Evolutionary conservation across 352 stramenopile genomes (phyloP).

Genomic region (Globisporangium orthogonon): DNA sequence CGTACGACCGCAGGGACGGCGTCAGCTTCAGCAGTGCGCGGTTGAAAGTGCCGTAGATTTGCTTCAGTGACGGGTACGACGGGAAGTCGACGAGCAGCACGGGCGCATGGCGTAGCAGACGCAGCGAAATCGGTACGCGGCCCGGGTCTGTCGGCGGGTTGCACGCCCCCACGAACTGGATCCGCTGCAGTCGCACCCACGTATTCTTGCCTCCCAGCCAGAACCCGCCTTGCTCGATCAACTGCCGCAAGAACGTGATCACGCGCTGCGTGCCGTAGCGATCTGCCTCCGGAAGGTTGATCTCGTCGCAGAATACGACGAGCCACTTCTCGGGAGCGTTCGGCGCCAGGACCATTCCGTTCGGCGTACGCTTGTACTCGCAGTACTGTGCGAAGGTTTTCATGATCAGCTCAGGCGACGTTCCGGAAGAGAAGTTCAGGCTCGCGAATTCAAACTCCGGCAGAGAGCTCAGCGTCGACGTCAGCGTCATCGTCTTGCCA

Average conservation of each 20-base stretch:
- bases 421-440: conserved; percentile 99
- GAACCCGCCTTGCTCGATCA: conserved; percentile 96
- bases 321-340: conserved; percentile 95
- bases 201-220: conserved; percentile 84
- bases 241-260: conserved; percentile 98
- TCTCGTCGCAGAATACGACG: conserved; percentile 99
- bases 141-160: conserved; percentile 99
- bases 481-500: conserved; percentile 99
- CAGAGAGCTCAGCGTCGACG: conserved; percentile 95
- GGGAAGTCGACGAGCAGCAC: conserved; percentile 99
- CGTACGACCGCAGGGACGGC: conserved; percentile 95
- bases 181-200: conserved; percentile 90
- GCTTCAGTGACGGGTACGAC: conserved; percentile 91
- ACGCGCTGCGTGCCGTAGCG: conserved; percentile 98
- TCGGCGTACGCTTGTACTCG: conserved; percentile 96
- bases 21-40: conserved; percentile 97
- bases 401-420: conserved; percentile 97
- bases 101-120: conserved; percentile 97
- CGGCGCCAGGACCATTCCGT: conserved; percentile 94
- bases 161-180: conserved; percentile 97
- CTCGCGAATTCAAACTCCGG: conserved; percentile 97
- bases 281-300: conserved; percentile 98
- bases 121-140: conserved; percentile 94
- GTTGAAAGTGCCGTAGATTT: conserved; percentile 99
- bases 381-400: conserved; percentile 99